Evolutionary conservation across 306 rosid species (phyloP), one percentile per base, ranked within the genome.

Genomic region (Alnus rubra): DNA sequence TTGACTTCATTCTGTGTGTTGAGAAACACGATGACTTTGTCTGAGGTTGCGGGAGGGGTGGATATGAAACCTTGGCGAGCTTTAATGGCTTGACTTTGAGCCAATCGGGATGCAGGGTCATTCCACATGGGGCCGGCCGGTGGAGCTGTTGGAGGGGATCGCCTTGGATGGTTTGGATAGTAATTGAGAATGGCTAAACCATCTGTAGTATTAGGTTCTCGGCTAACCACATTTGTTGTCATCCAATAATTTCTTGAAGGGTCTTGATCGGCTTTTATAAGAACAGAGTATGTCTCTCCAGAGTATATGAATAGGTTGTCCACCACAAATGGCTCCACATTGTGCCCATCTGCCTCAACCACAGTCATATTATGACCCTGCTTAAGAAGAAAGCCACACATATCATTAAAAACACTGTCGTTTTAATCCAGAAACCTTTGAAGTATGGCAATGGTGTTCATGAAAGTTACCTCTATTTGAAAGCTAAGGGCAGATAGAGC

Each of bases 321-420:
- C 3, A 91, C 92, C 75, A 78, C 92, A 30, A 94, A 89, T 16
- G 98, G 97, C 62, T 94, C 97, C 0, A 94, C 97, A 51, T 92
- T 84, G 81, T 92, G 93, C 44, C 98, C 97, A 83, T 94, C 98
- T 49, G 97, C 97, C 84, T 92, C 97, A 7, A 94, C 97, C 44
- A 94, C 97, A 1, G 95, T 92, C 98, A 94, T 91, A 37, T 88
- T 92, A 68, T 92, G 98, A 0, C 93, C 95, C 97, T 94, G 92
- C 76, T 23, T 1, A 4, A 48, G 14, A 12, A 13, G 33, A n/a
- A 48, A 44, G 12, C 10, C 4, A 15, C 12, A 10, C 2, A 23
- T 28, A 23, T 59, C 1, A 59, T 59, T 2, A 28, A 2, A 59
- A 28, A 59, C 65, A 59, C 4, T 14, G 6, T 2, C 7, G 14